A percentile compares a stretch with the other conserved stretches of the same genome.
Conservation (phyloP, 2,329 filamentous ascomycete genomes). For the Cytospora schulzeri region DNA sequence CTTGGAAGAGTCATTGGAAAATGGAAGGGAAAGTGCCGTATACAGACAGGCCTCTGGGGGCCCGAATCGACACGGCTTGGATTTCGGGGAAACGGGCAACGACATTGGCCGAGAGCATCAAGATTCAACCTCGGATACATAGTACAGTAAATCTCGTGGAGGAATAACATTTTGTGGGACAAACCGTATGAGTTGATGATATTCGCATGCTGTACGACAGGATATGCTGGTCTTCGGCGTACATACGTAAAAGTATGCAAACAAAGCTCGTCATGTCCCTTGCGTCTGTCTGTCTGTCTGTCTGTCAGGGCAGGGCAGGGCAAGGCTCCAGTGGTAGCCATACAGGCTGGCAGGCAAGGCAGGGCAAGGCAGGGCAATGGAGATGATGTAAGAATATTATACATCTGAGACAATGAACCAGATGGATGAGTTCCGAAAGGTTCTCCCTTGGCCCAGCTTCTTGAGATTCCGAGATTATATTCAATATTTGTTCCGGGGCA, state of each 20-base stretch:
- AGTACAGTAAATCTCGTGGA: too few relatives aligned
- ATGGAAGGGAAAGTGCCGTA: too few relatives aligned
- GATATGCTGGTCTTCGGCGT: neutral
- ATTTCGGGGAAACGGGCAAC: neutral
- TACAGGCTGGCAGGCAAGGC: conserved; percentile 7
- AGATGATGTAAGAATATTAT: neutral
- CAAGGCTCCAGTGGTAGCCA: conserved; percentile 10
- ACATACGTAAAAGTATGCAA: too few relatives aligned
- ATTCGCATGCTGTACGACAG: neutral
- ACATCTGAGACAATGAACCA: neutral
- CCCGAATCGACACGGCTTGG: neutral
- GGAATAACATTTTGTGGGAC: neutral
- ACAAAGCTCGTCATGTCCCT: neutral
- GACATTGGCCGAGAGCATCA: neutral
- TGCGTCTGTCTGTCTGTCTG: neutral
- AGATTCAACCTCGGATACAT: neutral
- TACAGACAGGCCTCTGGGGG: too few relatives aligned
- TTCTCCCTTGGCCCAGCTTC: neutral
- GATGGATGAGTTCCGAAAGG: too few relatives aligned
- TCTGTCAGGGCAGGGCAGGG: neutral
- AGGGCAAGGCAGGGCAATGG: neutral
- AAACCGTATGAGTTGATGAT: neutral
- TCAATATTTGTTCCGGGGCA: neutral
- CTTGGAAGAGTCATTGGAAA: too few relatives aligned
- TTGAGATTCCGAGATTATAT: neutral